Conservation (phyloP, 164 flowering plant species). For the Magnolia officinalis region DNA sequence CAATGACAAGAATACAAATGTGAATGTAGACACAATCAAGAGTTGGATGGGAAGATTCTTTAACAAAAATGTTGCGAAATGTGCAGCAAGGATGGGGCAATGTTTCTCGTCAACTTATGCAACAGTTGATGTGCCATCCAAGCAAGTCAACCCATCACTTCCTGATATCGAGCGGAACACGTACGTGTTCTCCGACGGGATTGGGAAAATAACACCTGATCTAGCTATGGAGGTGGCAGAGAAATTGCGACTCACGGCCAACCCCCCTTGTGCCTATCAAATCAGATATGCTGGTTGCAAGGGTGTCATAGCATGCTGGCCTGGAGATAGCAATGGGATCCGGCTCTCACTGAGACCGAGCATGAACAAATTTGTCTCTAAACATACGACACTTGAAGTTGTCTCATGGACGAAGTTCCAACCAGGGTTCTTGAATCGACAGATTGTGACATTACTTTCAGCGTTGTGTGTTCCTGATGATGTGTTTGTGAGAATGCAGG, state of each 20-base stretch:
- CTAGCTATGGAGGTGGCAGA: constrained; percentile 74
- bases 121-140: constrained; percentile 64
- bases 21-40: constrained; percentile 23
- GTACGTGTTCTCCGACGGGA: constrained; percentile 89
- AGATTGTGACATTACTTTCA: constrained; percentile 78
- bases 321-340: constrained; percentile 42
- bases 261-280: constrained; percentile 82
- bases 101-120: constrained; percentile 98
- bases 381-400: constrained; percentile 66
- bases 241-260: constrained; percentile 49
- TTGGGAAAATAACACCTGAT: constrained; percentile 77
- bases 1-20: constrained; percentile 37
- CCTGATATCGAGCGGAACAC: constrained; percentile 69
- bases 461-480: constrained; percentile 63
- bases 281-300: constrained; percentile 92
- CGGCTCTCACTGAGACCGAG: constrained; percentile 68
- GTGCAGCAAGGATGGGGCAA: constrained; percentile 96
- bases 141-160: constrained; percentile 40
- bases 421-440: constrained; percentile 89
- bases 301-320: constrained; percentile 94
- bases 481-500: constrained; percentile 74
- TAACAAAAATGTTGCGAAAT: constrained; percentile 64
- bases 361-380: constrained; percentile 78
- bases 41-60: constrained; percentile 87
- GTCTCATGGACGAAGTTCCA: constrained; percentile 93